Evolutionary conservation across 2,329 filamentous ascomycete genomes (phyloP).

Genomic region (Sclerotinia subarctica): DNA sequence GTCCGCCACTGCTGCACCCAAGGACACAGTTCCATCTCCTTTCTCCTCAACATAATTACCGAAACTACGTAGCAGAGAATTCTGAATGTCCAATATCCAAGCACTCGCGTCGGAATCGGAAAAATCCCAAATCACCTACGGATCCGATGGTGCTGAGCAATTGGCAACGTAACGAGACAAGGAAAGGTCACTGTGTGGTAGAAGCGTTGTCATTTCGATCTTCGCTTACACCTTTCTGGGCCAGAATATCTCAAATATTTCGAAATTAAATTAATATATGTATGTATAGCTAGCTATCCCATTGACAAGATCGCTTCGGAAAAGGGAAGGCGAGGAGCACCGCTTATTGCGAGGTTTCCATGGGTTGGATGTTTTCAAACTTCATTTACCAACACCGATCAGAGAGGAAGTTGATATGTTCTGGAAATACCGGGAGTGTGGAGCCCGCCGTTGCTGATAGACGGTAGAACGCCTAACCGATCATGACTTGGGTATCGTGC

Average conservation of each 20-base stretch:
- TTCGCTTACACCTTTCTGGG: neutral
- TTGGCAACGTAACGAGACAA: neutral
- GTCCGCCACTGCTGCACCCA: constrained; percentile 56
- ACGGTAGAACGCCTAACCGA: neutral
- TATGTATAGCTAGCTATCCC: too few relatives aligned
- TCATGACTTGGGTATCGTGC: neutral
- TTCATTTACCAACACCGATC: neutral
- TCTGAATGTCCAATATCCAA: neutral
- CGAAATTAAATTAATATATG: neutral
- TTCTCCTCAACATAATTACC: too few relatives aligned
- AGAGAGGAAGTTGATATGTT: neutral
- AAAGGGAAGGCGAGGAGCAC: neutral
- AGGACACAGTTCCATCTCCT: constrained; percentile 41
- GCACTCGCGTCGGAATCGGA: neutral
- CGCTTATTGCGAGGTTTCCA: neutral
- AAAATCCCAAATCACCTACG: neutral
- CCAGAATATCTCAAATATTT: neutral
- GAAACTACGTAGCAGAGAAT: too few relatives aligned
- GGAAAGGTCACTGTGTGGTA: neutral
- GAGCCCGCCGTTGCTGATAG: neutral
- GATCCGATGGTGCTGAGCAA: neutral
- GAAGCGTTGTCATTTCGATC: neutral
- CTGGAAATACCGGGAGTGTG: constrained; percentile 2
- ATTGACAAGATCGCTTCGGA: neutral
- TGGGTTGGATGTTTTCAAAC: neutral